Evolutionary conservation across 306 rosid genomes (phyloP), one percentile per base, ranked within the genome.

Genomic region (Fragaria vesca): DNA sequence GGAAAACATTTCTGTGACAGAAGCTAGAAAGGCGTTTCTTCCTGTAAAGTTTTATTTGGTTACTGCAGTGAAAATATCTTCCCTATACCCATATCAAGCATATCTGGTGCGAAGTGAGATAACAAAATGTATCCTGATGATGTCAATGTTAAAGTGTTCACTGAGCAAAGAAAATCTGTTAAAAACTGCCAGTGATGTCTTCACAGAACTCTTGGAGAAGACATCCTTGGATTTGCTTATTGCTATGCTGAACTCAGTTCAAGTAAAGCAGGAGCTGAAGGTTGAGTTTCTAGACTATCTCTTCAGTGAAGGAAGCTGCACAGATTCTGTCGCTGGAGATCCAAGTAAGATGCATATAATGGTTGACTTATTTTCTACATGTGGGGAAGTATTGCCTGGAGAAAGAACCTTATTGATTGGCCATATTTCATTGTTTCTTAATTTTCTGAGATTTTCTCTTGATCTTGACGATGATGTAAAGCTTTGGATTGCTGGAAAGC

Each of bases 21-120:
- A 89, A 78, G 98, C 97, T 70, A 92, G 92, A 82, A 89, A 90
- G 78, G 83, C 83, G 69, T 81, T 94, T 82, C 88, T 94, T 82
- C 98, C 98, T 20, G 88, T 92, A 70, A 94, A 89, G 79, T 92
- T 94, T 88, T 94, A 87, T 84, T 80, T 94, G 85, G 85, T 90
- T 66, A 94, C 86, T 86, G 93, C 95, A 48, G 85, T 86, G 51
- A 94, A 92, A 89, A 83, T 92, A 83, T 90, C 90, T 66, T 80
- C 88, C 78, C 80, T 89, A 66, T 94, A 84, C 86, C 97, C 98
- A 34, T 83, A 61, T 79, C 97, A 92, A 80, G 90, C 95, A 62
- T 84, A 71, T 85, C 80, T 76, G 68, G 84, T 90, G 62, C 82
- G 81, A 76, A 86, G 75, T 87, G 92, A 94, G 84, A 86, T 92